Percentiles rank a stretch among this genome's conserved stretches.
phyloP scores from a whole-genome alignment of 1,284 basidiomycete genomes.

The Cryptococcus sp. region DNA sequence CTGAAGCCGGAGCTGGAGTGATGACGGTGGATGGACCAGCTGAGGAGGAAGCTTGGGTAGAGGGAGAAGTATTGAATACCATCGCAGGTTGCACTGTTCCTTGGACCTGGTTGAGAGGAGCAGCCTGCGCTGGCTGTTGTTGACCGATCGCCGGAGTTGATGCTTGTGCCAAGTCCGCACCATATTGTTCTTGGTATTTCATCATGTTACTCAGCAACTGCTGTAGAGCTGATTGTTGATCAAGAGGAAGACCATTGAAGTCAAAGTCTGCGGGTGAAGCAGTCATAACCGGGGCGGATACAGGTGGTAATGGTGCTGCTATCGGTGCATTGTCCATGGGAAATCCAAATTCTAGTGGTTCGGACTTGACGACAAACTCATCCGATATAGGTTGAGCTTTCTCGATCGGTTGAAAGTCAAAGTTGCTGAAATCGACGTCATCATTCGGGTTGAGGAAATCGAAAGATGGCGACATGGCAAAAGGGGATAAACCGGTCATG shows the following conservation, averaged over 20 bases:
- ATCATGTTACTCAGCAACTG: constrained; percentile 36
- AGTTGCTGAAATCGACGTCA: constrained; percentile 16
- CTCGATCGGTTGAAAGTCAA: constrained; percentile 20
- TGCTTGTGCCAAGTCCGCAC: constrained; percentile 12
- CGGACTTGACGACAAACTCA: constrained; percentile 32
- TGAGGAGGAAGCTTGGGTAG: constrained; percentile 1
- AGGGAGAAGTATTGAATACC: not conserved
- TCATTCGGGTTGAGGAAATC: constrained; percentile 11
- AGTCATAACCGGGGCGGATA: constrained; percentile 1
- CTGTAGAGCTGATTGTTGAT: constrained; percentile 38
- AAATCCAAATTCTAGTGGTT: constrained; percentile 28
- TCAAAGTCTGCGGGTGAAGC: not conserved
- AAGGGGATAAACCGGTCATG: constrained; percentile 7
- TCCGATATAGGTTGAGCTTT: constrained; percentile 10
- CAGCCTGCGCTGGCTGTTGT: not conserved
- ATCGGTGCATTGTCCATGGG: not conserved
- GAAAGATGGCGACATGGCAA: constrained; percentile 16
- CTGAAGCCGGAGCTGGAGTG: not conserved
- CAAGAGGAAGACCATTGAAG: constrained; percentile 24
- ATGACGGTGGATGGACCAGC: not conserved
- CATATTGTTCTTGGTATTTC: constrained; percentile 32
- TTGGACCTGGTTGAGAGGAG: not conserved
- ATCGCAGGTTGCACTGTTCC: constrained; percentile 1
- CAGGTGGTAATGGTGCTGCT: constrained; percentile 2
- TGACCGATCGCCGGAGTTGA: not conserved